phyloP scores from a whole-genome alignment of 1,284 basidiomycete species.

The Malassezia yamatoensis region DNA sequence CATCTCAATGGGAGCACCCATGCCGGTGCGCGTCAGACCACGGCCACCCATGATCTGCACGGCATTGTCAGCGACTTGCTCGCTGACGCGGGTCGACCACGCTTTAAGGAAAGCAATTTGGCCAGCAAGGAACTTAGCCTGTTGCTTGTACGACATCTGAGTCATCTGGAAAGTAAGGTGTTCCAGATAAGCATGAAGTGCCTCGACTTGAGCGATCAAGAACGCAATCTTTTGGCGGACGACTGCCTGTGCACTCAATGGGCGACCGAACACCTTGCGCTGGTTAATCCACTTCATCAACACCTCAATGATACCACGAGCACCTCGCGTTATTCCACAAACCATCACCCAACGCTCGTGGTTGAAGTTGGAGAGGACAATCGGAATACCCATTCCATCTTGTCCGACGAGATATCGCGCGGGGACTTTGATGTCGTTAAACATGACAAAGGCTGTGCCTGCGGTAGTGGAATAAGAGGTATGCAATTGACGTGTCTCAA shows the following conservation, averaged over 20 bases:
- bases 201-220: slow-evolving; percentile 75
- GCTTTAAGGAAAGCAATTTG: slow-evolving; percentile 67
- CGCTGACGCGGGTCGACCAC: slow-evolving; percentile 42
- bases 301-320: slow-evolving; percentile 38
- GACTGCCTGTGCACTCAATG: slow-evolving; percentile 69
- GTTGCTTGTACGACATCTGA: slow-evolving; percentile 64
- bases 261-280: slow-evolving; percentile 50
- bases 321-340: slow-evolving; percentile 59
- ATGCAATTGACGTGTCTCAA: slow-evolving; percentile 75
- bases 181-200: slow-evolving; percentile 78
- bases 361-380: slow-evolving; percentile 55
- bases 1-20: slow-evolving; percentile 54
- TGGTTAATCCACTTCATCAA: slow-evolving; percentile 44
- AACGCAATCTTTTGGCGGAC: slow-evolving; percentile 71
- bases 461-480: slow-evolving; percentile 45
- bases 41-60: slow-evolving; percentile 64
- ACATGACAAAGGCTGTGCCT: slow-evolving; percentile 71
- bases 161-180: slow-evolving; percentile 82
- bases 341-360: slow-evolving; percentile 59
- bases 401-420: slow-evolving; percentile 74
- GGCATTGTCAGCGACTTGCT: slow-evolving; percentile 60
- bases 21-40: slow-evolving; percentile 59
- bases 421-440: slow-evolving; percentile 75
- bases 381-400: slow-evolving; percentile 69
- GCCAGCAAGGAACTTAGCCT: slow-evolving; percentile 54